These are phyloP conservation scores for Oidium heveae DNA, from an alignment of 2,329 filamentous ascomycete species.

Conservation along the genomic window DNA sequence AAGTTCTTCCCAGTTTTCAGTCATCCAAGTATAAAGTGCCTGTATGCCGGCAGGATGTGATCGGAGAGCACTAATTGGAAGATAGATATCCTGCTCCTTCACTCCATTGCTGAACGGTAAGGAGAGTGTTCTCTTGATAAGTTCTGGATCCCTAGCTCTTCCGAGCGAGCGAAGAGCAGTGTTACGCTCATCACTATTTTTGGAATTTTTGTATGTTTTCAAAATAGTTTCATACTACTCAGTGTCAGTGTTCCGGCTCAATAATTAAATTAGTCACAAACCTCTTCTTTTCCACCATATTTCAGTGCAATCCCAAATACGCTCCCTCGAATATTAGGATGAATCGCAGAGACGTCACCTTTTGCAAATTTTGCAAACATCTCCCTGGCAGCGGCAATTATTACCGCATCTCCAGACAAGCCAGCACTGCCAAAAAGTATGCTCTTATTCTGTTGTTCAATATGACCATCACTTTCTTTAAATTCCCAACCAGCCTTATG, in stretches of 20 bases:
- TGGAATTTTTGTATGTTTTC: constrained; percentile 48
- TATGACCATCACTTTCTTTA: constrained; percentile 59
- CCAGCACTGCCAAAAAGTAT: constrained; percentile 73
- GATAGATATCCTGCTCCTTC: constrained; percentile 85
- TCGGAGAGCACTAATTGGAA: constrained; percentile 58
- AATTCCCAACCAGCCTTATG: constrained; percentile 81
- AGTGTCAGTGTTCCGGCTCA: constrained; percentile 3
- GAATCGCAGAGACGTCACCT: constrained; percentile 59
- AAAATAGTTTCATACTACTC: constrained; percentile 48
- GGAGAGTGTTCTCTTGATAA: constrained; percentile 58
- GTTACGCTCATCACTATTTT: constrained; percentile 71
- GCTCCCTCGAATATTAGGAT: constrained; percentile 71
- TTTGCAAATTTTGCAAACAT: constrained; percentile 71
- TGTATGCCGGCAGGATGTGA: constrained; percentile 54
- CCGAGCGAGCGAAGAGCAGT: constrained; percentile 68
- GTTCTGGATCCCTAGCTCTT: constrained; percentile 46
- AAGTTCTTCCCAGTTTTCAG: constrained; percentile 67
- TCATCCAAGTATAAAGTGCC: constrained; percentile 63
- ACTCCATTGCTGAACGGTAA: constrained; percentile 58
- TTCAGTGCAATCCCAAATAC: constrained; percentile 70
- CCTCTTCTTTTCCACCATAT: constrained; percentile 64
- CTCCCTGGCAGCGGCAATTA: constrained; percentile 59
- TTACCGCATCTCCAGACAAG: constrained; percentile 49
- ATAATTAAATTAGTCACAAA: constrained; percentile 15
- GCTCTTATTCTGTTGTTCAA: constrained; percentile 84